A percentile compares a stretch with the other conserved stretches of the same genome.
These are phyloP conservation scores for Pleurotus salmoneostramineus DNA, from an alignment of 768 basidiomycete species.

Conservation along the genomic window DNA sequence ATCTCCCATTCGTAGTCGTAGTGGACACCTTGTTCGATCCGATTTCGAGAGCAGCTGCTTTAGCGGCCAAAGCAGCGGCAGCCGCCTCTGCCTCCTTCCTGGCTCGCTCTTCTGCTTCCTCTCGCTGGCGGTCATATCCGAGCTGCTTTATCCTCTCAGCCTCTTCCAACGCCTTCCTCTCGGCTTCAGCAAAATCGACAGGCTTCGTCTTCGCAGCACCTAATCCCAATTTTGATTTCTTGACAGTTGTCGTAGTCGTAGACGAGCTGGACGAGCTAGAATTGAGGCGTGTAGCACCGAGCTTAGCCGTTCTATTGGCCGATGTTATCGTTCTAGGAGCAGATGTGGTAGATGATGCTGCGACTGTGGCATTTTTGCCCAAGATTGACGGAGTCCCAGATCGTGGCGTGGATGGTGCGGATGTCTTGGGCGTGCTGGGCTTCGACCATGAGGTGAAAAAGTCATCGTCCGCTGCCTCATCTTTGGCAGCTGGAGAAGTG, in stretches of 20 bases:
- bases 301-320: conserved; percentile 8
- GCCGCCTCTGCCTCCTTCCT: conserved; percentile 56
- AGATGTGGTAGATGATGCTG: conserved; percentile 23
- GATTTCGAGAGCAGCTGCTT: conserved; percentile 29
- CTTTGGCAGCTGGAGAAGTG: conserved; percentile 31
- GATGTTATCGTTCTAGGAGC: conserved; percentile 57
- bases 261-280: conserved; percentile 27
- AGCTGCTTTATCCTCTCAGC: conserved; percentile 89
- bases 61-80: conserved; percentile 22
- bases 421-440: conserved; percentile 55
- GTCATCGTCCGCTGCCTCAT: conserved; percentile 67
- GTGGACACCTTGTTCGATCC: conserved; percentile 23
- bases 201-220: conserved; percentile 87
- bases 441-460: conserved; percentile 99
- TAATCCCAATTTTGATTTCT: conserved; percentile 64
- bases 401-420: conserved; percentile 46
- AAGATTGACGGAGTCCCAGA: conserved; percentile 53
- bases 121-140: conserved; percentile 83
- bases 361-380: conserved; percentile 36
- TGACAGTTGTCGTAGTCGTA: conserved; percentile 29
- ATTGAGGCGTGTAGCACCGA: conserved; percentile 29
- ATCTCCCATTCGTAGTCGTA: conserved; percentile 14
- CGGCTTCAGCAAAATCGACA: conserved; percentile 93
- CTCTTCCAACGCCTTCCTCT: conserved; percentile 86
- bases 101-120: conserved; percentile 79